A percentile compares a stretch with the other conserved stretches of the same genome.
Conservation (phyloP, 2,329 filamentous ascomycete species). For the Tolypocladium inflatum region DNA sequence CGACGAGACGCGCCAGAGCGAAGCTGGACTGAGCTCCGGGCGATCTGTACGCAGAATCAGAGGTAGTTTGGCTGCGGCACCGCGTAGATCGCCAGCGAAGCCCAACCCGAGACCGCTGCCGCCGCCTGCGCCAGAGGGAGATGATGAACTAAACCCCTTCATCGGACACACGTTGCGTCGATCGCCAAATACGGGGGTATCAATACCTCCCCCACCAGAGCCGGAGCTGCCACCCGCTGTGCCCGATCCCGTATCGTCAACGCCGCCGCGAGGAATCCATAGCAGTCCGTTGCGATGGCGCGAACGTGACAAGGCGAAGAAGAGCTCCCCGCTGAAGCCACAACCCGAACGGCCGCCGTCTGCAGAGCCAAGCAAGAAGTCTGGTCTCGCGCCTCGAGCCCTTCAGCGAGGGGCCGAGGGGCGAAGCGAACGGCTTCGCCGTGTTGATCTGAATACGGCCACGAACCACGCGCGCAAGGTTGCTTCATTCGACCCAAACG, state of each 20-base stretch:
- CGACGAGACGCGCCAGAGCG: conserved; percentile 5
- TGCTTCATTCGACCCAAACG: conserved; percentile 29
- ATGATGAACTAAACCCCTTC: conserved; percentile 20
- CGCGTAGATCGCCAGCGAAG: conserved; percentile 30
- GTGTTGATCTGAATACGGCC: background rate
- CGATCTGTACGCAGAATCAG: conserved; percentile 5
- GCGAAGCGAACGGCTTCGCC: background rate
- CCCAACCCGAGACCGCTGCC: conserved; percentile 38
- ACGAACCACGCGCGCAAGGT: conserved; percentile 32
- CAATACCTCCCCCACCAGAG: conserved; percentile 31
- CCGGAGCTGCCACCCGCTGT: conserved; percentile 54
- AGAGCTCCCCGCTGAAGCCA: conserved; percentile 41
- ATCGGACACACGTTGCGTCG: conserved; percentile 16
- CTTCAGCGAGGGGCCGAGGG: background rate
- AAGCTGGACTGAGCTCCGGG: conserved; percentile 8
- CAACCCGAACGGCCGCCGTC: conserved; percentile 20
- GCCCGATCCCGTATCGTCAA: conserved; percentile 42
- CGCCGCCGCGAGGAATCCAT: conserved; percentile 50
- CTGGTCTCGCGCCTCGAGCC: background rate
- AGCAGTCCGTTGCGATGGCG: conserved; percentile 44
- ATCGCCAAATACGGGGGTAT: conserved; percentile 20
- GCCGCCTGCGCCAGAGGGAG: conserved; percentile 24
- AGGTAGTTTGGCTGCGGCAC: conserved; percentile 24
- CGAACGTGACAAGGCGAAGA: conserved; percentile 21
- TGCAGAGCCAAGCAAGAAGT: background rate